Conservation (phyloP, 2,329 filamentous ascomycete genomes). For the Rhynchosporium secalis region DNA sequence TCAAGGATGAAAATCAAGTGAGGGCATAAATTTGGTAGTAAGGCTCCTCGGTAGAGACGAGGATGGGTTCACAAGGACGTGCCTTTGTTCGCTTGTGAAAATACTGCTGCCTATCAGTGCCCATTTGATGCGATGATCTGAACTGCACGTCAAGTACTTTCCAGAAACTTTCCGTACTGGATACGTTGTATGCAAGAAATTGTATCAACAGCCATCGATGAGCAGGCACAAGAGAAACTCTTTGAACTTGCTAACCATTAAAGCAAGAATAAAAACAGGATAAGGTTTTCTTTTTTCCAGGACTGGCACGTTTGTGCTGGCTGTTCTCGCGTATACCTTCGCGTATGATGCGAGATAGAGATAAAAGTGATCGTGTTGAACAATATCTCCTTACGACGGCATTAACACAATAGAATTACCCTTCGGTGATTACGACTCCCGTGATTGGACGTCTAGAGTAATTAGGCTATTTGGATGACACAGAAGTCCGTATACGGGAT, state of each 20-base stretch:
- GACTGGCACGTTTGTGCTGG: too few relatives aligned
- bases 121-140: not conserved
- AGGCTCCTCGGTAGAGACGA: too few relatives aligned
- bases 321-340: too few relatives aligned
- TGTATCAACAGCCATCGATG: not conserved
- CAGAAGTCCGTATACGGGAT: constrained; percentile 1
- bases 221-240: too few relatives aligned
- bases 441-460: not conserved
- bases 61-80: not conserved
- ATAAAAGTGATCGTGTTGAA: too few relatives aligned
- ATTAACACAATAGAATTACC: not conserved
- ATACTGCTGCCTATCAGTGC: not conserved
- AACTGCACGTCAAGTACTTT: constrained; percentile 3
- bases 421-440: constrained; percentile 3
- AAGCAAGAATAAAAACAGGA: too few relatives aligned
- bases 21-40: too few relatives aligned
- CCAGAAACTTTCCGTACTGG: not conserved
- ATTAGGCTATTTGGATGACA: constrained; percentile 6
- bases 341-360: too few relatives aligned
- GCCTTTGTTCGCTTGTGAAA: not conserved
- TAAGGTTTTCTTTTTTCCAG: too few relatives aligned
- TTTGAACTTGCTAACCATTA: too few relatives aligned
- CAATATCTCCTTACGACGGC: not conserved
- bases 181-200: not conserved
- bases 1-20: too few relatives aligned